Evolutionary conservation across 176 grass and related monocot species (phyloP).

Genomic region (Neostapfia colusana): DNA sequence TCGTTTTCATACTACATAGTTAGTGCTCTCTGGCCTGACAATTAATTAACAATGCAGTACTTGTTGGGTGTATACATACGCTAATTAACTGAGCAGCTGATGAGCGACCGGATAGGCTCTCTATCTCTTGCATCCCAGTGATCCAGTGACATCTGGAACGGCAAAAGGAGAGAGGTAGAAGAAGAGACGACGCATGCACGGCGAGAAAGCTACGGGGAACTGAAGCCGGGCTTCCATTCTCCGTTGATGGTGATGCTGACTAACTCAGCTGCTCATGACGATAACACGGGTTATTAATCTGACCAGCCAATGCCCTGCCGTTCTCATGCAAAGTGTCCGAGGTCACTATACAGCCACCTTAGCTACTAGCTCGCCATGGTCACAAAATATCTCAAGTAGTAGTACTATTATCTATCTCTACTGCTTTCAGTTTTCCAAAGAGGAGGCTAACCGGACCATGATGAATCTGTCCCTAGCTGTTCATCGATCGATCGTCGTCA

Average conservation of each 20-base stretch:
- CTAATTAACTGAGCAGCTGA: not conserved
- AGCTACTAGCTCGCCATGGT: not conserved
- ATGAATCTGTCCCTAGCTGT: not conserved
- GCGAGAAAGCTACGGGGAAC: slow-evolving; percentile 7
- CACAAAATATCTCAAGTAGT: slow-evolving; percentile 44
- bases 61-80: not conserved
- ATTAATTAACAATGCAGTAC: not conserved
- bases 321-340: slow-evolving; percentile 39
- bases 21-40: slow-evolving; percentile 16
- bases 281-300: slow-evolving; percentile 36
- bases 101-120: slow-evolving; percentile 4
- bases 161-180: not conserved
- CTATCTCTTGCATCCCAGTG: slow-evolving; percentile 1
- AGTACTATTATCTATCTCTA: not conserved
- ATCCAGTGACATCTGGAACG: slow-evolving; percentile 18
- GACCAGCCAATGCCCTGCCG: slow-evolving; percentile 27
- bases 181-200: not conserved
- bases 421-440: slow-evolving; percentile 8
- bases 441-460: not conserved
- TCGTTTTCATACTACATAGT: not conserved
- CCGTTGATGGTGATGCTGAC: not conserved
- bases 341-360: slow-evolving; percentile 25
- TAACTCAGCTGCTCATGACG: slow-evolving; percentile 32
- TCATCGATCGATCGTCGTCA: not conserved
- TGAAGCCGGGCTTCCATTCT: not conserved